phyloP scores from a whole-genome alignment of 495 filamentous ascomycete species.

The Chaetomidium leptoderma region DNA sequence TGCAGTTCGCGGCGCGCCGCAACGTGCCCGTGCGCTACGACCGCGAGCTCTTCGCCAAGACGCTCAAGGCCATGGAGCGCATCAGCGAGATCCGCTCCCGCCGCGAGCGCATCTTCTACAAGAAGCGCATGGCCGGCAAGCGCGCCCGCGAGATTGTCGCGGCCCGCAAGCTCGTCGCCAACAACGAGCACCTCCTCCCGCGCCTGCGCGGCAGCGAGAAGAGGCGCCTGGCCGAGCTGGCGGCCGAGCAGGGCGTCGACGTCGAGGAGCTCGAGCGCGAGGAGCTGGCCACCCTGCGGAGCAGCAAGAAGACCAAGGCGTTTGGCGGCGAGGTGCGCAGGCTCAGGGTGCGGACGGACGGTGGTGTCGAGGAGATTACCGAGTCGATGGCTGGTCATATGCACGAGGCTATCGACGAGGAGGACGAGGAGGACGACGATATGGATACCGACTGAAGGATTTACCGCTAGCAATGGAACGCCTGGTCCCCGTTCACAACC shows the following conservation, averaged over 20 bases:
- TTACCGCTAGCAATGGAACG: background rate
- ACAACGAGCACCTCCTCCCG: slow-evolving; percentile 85
- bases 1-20: slow-evolving; percentile 85
- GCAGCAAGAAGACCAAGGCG: slow-evolving; percentile 42
- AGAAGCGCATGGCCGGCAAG: slow-evolving; percentile 85
- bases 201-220: slow-evolving; percentile 55
- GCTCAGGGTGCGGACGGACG: slow-evolving; percentile 60
- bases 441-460: slow-evolving; percentile 66
- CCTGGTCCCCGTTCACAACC: background rate
- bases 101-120: slow-evolving; percentile 87
- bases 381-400: slow-evolving; percentile 24
- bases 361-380: slow-evolving; percentile 55
- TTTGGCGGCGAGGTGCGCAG: slow-evolving; percentile 60
- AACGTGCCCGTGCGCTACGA: slow-evolving; percentile 95
- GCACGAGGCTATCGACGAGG: slow-evolving; percentile 34
- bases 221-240: slow-evolving; percentile 47
- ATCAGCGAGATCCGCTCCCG: slow-evolving; percentile 78
- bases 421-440: slow-evolving; percentile 40
- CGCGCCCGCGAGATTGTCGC: slow-evolving; percentile 69
- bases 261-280: slow-evolving; percentile 53
- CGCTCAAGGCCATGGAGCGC: slow-evolving; percentile 86
- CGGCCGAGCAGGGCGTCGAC: slow-evolving; percentile 46
- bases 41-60: slow-evolving; percentile 79
- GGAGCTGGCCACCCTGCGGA: slow-evolving; percentile 27
- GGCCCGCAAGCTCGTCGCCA: slow-evolving; percentile 81